These are phyloP conservation scores for Xylariaceae sp. DNA, from an alignment of 2,329 filamentous ascomycete species.

Conservation along the genomic window DNA sequence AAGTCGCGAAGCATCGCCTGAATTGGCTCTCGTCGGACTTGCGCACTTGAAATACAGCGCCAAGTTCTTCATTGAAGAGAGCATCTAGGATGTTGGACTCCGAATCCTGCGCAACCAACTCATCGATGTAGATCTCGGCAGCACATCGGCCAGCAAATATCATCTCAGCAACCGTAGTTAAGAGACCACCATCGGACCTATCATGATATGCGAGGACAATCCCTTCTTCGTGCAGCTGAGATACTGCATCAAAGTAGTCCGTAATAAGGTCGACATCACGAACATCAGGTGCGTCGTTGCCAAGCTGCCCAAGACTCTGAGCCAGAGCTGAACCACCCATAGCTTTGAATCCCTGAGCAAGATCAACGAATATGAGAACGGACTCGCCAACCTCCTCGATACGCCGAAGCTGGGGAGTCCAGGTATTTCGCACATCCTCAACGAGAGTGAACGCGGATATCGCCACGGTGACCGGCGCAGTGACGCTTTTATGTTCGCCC, in stretches of 20 bases:
- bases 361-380: constrained; percentile 83
- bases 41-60: constrained; percentile 91
- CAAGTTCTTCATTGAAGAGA: constrained; percentile 94
- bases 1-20: constrained; percentile 85
- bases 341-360: constrained; percentile 73
- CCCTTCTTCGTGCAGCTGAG: constrained; percentile 56
- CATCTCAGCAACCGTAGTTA: constrained; percentile 80
- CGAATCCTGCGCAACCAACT: constrained; percentile 58
- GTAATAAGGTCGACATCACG: constrained; percentile 74
- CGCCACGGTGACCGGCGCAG: constrained; percentile 83
- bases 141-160: constrained; percentile 95
- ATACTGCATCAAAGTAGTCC: constrained; percentile 87
- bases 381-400: constrained; percentile 86
- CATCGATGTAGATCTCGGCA: constrained; percentile 78
- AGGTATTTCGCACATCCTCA: constrained; percentile 76
- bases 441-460: constrained; percentile 89
- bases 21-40: constrained; percentile 81
- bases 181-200: constrained; percentile 33
- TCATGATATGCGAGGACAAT: constrained; percentile 23
- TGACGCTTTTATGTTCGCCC: constrained; percentile 74
- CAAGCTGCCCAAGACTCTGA: constrained; percentile 82
- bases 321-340: constrained; percentile 89
- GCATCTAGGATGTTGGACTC: constrained; percentile 65
- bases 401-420: constrained; percentile 84
- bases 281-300: constrained; percentile 80